Percentiles rank a stretch among this genome's conserved stretches.
phyloP scores from a whole-genome alignment of 2,329 filamentous ascomycete genomes.

The Byssoonygena ceratinophila region DNA sequence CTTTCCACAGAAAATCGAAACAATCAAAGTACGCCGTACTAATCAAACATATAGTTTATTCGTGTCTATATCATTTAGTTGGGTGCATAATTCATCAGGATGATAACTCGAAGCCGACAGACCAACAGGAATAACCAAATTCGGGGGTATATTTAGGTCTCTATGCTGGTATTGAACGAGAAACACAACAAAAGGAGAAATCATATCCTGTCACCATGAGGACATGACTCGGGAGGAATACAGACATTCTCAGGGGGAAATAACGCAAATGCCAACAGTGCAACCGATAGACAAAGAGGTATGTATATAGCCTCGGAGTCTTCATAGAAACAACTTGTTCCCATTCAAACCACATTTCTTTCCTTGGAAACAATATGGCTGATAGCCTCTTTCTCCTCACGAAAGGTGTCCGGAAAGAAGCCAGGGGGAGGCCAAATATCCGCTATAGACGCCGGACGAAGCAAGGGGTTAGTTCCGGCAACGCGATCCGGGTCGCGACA shows the following conservation, averaged over 20 bases:
- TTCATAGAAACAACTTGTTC: not conserved
- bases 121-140: not conserved
- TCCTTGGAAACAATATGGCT: not conserved
- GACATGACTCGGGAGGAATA: not conserved
- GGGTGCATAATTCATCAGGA: no score
- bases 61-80: no score
- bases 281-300: no score
- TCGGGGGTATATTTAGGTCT: not conserved
- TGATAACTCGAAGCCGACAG: no score
- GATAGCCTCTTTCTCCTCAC: conserved; percentile 17
- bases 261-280: no score
- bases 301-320: no score
- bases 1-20: no score
- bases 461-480: conserved; percentile 22
- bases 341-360: not conserved
- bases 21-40: no score
- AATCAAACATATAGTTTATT: no score
- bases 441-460: conserved; percentile 32
- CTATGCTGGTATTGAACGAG: not conserved
- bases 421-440: conserved; percentile 37
- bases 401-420: conserved; percentile 34
- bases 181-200: not conserved
- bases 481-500: conserved; percentile 7
- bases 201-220: not conserved
- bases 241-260: not conserved